A percentile compares a stretch with the other conserved stretches of the same genome.
Conservation (phyloP, 1,139 yeast genomes). For the Saccharomycopsis hybrid region DNA sequence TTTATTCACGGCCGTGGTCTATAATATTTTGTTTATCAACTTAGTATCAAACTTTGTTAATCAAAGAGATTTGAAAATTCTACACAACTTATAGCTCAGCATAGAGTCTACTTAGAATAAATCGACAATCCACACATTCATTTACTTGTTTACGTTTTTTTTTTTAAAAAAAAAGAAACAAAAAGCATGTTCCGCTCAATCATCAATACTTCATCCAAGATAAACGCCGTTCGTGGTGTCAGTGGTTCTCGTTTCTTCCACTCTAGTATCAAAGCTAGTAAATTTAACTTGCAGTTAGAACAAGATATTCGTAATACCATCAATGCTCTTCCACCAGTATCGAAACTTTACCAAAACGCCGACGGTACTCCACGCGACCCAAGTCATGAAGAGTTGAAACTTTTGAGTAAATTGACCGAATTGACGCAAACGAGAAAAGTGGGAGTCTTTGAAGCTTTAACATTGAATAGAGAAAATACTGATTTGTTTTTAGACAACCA, state of each 20-base stretch:
- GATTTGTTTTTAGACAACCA: constrained; percentile 58
- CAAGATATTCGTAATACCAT: constrained; percentile 27
- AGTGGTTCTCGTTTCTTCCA: constrained; percentile 8
- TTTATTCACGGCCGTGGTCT: too few species aligned
- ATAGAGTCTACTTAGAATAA: too few species aligned
- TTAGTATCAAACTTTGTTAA: too few species aligned
- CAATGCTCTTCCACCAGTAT: constrained; percentile 44
- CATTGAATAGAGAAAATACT: constrained; percentile 53
- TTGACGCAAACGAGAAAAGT: constrained; percentile 56
- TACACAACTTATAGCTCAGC: too few species aligned
- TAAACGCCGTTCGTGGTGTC: not conserved
- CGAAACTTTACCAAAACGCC: constrained; percentile 61
- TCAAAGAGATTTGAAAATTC: too few species aligned
- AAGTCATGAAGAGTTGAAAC: constrained; percentile 63
- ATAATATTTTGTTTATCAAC: too few species aligned
- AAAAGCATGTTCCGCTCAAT: too few species aligned
- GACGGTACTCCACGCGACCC: constrained; percentile 77
- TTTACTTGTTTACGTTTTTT: not conserved
- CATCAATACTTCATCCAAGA: too few species aligned
- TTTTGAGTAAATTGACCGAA: constrained; percentile 65
- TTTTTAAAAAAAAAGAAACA: too few species aligned
- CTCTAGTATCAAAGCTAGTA: constrained; percentile 4
- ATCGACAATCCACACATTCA: too few species aligned
- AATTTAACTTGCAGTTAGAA: constrained; percentile 25
- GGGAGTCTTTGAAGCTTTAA: constrained; percentile 51